These are phyloP conservation scores for Aspergillus novoparasiticus DNA, from an alignment of 2,329 filamentous ascomycete genomes.

Conservation along the genomic window DNA sequence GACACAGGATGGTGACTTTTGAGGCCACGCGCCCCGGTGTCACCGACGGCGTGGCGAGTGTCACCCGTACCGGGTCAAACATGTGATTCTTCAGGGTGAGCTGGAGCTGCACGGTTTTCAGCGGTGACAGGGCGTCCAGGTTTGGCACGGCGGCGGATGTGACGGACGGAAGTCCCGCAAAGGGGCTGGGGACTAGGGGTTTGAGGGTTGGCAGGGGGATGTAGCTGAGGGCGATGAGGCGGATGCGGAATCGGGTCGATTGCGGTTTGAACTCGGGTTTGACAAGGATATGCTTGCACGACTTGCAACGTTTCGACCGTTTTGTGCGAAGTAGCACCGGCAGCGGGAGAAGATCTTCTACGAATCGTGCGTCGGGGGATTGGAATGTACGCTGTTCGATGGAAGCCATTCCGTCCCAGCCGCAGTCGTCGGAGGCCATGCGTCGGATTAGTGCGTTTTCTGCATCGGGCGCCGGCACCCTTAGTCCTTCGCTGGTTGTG, in stretches of 20 bases:
- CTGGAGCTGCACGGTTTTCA: constrained; percentile 71
- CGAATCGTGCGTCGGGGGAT: constrained; percentile 60
- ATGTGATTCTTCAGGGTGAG: constrained; percentile 92
- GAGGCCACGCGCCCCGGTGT: constrained; percentile 77
- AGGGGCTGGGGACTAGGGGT: constrained; percentile 57
- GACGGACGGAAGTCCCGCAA: constrained; percentile 23
- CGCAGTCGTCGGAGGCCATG: constrained; percentile 54
- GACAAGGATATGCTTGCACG: constrained; percentile 91
- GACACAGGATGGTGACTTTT: constrained; percentile 88
- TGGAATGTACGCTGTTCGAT: constrained; percentile 56
- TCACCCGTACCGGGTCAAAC: constrained; percentile 86
- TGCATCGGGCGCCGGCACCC: constrained; percentile 59
- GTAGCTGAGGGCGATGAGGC: constrained; percentile 82
- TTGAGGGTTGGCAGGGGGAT: constrained; percentile 75
- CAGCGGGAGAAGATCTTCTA: constrained; percentile 75
- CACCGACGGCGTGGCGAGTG: constrained; percentile 77
- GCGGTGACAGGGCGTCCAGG: constrained; percentile 51
- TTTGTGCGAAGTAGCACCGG: constrained; percentile 86
- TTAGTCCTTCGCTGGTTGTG: constrained; percentile 70
- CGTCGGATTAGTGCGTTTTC: constrained; percentile 64
- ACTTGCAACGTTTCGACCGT: constrained; percentile 87
- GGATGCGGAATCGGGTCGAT: constrained; percentile 89
- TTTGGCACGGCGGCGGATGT: constrained; percentile 37
- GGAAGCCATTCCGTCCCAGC: constrained; percentile 66
- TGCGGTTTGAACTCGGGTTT: constrained; percentile 91